A percentile compares a stretch with the other conserved stretches of the same genome.
phyloP scores from a whole-genome alignment of 108 stramenopile genomes.

The Pelagomonas calceolata region DNA sequence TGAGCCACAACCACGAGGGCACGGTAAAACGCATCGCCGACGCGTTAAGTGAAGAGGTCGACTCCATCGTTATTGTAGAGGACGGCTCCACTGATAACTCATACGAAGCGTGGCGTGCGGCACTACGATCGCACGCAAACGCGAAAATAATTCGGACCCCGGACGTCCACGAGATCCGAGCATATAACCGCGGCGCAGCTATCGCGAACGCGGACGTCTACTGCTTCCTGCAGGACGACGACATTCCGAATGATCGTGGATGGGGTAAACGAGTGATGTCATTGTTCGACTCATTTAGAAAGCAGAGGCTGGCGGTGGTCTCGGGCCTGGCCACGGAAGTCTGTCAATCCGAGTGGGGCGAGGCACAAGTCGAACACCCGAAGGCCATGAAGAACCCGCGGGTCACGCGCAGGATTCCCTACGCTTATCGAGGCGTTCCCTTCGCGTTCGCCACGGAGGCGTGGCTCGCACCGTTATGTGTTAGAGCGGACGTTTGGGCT shows the following conservation, averaged over 20 bases:
- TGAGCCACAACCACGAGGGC: too few species aligned
- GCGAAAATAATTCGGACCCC: neutral
- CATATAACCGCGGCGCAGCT: neutral
- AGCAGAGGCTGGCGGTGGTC: neutral
- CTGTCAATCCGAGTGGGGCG: neutral
- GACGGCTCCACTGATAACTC: neutral
- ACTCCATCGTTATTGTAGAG: neutral
- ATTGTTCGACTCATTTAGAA: neutral
- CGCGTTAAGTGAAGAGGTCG: too few species aligned
- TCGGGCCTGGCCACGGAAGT: neutral
- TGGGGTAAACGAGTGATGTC: neutral
- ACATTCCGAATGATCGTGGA: neutral
- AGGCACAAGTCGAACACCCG: neutral
- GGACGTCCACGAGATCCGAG: neutral
- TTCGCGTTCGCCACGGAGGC: neutral
- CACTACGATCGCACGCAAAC: too few species aligned
- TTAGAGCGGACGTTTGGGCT: neutral
- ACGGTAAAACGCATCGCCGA: too few species aligned
- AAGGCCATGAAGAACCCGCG: neutral
- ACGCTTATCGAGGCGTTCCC: too few species aligned
- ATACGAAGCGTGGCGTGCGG: neutral
- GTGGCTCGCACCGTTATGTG: neutral
- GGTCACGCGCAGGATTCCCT: neutral
- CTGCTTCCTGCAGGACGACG: conserved; percentile 1
- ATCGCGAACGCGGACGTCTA: neutral